Percentiles rank a stretch among this genome's conserved stretches.
Evolutionary conservation across 176 grass and related monocot species (phyloP).

Genomic region (Zea luxurians): DNA sequence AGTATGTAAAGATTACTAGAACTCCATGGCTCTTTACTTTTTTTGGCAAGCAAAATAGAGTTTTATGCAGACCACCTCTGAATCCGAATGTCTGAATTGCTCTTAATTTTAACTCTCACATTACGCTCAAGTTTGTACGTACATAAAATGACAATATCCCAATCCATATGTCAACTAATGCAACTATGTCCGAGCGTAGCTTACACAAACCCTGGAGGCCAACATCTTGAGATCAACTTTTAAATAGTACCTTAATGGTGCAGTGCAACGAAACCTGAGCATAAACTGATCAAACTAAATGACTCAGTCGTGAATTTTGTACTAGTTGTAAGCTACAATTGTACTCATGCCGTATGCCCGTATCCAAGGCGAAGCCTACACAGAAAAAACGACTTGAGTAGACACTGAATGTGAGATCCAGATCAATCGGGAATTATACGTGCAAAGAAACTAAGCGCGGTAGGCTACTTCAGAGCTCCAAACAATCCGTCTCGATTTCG

Average conservation of each 20-base stretch:
- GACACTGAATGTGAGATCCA: constrained; percentile 37
- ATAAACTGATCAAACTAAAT: constrained; percentile 14
- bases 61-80: constrained; percentile 11
- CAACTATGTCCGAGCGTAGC: constrained; percentile 1
- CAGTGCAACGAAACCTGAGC: background rate
- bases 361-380: background rate
- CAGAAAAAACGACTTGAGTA: constrained; percentile 1
- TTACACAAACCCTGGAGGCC: constrained; percentile 12
- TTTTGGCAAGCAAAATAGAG: background rate
- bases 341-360: background rate
- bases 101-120: background rate
- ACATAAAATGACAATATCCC: constrained; percentile 1
- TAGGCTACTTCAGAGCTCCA: background rate
- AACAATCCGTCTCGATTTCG: constrained; percentile 2
- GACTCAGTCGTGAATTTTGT: background rate
- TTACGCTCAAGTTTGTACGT: background rate
- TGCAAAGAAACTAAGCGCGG: background rate
- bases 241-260: constrained; percentile 11
- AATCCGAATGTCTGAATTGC: constrained; percentile 3
- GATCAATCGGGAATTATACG: constrained; percentile 20
- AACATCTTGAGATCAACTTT: background rate
- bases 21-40: background rate
- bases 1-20: background rate
- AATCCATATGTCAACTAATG: background rate
- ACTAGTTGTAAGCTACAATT: background rate